Evolutionary conservation across 1,284 basidiomycete genomes (phyloP), one percentile per base, ranked within the genome.

Genomic region (Ustilago trichophora): DNA sequence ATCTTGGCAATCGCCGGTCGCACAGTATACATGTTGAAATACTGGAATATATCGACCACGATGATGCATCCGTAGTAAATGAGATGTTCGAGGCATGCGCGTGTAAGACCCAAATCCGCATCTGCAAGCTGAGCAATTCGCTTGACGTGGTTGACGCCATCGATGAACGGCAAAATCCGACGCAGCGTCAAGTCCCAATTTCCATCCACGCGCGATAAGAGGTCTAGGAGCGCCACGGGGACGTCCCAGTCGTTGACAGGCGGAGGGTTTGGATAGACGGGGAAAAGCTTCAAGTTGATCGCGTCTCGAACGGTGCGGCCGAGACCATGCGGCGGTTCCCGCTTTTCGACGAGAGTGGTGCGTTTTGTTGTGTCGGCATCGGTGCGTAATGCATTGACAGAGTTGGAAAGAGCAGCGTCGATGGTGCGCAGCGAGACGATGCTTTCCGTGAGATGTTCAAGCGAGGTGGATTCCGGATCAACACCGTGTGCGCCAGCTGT

Each of bases 141-240:
- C 77, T 89, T 89, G 78, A 96, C 89, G 77, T 96, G 93, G 69
- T 93, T 92, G 29, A 90, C 88, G 0, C 95, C 95, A 78, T 98
- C 89, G 65, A 98, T 92, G 77, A 87, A 88, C 76, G 86, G 85
- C 12, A 78, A 45, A 21, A 80, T 57, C 24, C 91, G 91, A 27
- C 87, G 87, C 83, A 98, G 91, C 0, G 96, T 97, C 46, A 98
- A 85, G 83, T 98, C 96, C 95, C 96, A 98, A 73, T 93, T 95
- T 26, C 88, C 88, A 71, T 95, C 91, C 41, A 90, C 87, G 53
- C 92, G 85, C 65, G 88, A 90, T 1, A 86, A 84, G 29, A 98
- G 84, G 73, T 92, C 90, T 54, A 96, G 90, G 8, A 98, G 85
- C 0, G 93, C 88, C 10, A 98, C 85, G 1, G 95, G 96, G 0